Base-by-base conservation (phyloP, 179 eudicot genomes). In the Spergularia azorica region DNA sequence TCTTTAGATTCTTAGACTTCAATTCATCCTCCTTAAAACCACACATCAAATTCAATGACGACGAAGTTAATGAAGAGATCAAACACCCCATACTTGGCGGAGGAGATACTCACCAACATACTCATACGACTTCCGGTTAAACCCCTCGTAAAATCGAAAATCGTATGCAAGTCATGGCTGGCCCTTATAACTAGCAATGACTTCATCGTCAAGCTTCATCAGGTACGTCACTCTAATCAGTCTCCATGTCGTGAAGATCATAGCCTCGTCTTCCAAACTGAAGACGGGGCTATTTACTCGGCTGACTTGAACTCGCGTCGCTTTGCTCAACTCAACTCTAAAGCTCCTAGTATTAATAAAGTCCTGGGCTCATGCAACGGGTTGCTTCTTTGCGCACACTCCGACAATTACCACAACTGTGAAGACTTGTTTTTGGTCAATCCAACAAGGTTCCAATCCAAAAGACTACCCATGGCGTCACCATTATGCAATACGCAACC, bases 331-430 rank as follows among this genome's bases (percentile, higher is more conserved):
- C 26, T 76, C 39, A 26, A 55, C 17, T 69, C 69, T 74, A 58
- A 48, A 9, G 51, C 0, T 18, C 11, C 51, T 7, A 38, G 32
- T 7, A 55, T 64, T 14, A 26, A 52, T 1, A 38, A 17, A 9
- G 46, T 77, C 17, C 41, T 21, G 1, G 80, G 75, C 1, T 77
- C 80, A 9, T 77, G 80, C 36, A 70, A 70, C 51, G 80, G 80
- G 0, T 52, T 77, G 70, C 39, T 77, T 50, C 80, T 77, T 16
- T 77, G 80, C 16, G 36, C 18, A n/a, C 20, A 55, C 32, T 16
- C n/a, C 51, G 20, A 20, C 32, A 12, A 51, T 12, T 60, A 69
- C 54, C 0, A 62, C 52, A 12, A 6, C 43, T 20, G 32, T 26
- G 32, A 26, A 26, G 32, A 26, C 32, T 43, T 43, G 48, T 4